A percentile compares a stretch with the other conserved stretches of the same genome.
Conservation (phyloP, 345 rosid species). For the Salix dunnii region DNA sequence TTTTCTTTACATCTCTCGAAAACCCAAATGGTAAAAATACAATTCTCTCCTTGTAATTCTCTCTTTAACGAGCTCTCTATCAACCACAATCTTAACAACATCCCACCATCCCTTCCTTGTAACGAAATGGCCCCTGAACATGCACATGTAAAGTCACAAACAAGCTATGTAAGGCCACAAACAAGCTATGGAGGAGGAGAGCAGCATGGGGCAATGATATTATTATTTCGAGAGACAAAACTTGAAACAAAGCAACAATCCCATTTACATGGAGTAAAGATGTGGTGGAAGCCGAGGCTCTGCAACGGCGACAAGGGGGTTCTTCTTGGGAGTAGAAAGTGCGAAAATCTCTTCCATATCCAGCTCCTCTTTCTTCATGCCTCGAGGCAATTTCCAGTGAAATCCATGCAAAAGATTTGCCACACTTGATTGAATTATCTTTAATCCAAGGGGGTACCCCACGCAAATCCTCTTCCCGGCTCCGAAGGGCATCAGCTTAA, state of each 20-base stretch:
- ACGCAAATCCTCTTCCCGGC: slow-evolving; percentile 74
- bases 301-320: slow-evolving; percentile 39
- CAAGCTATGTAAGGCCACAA: too few relatives aligned
- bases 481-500: slow-evolving; percentile 58
- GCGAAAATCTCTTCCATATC: slow-evolving; percentile 63
- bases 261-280: slow-evolving; percentile 23
- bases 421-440: slow-evolving; percentile 49
- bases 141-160: too few relatives aligned
- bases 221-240: neutral
- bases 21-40: too few relatives aligned
- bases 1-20: too few relatives aligned
- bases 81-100: too few relatives aligned
- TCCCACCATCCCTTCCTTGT: too few relatives aligned
- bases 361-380: slow-evolving; percentile 31
- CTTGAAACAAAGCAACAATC: neutral
- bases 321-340: slow-evolving; percentile 46
- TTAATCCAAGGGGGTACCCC: slow-evolving; percentile 52
- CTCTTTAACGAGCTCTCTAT: too few relatives aligned
- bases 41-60: too few relatives aligned
- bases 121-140: too few relatives aligned
- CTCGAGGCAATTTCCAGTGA: slow-evolving; percentile 44
- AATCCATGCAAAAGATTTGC: slow-evolving; percentile 62
- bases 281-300: slow-evolving; percentile 45
- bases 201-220: too few relatives aligned
- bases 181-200: too few relatives aligned